Evolutionary conservation across 2,329 filamentous ascomycete genomes (phyloP).

Genomic region (Alternaria ethzedia): DNA sequence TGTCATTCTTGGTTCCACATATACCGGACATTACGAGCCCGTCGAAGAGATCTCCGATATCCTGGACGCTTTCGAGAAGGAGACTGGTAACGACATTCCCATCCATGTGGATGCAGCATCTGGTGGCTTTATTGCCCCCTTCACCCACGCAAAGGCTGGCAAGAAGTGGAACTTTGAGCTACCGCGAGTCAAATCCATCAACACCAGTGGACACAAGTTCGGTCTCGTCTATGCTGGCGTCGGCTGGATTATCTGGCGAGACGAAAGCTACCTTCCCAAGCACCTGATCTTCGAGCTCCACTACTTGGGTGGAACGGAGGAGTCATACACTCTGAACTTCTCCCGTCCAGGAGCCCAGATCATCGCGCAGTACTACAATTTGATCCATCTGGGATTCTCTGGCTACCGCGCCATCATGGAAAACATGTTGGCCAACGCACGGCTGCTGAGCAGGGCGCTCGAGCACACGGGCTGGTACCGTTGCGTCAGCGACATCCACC

Average conservation of each 20-base stretch:
- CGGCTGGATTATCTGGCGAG: conserved; percentile 65
- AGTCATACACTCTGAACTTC: conserved; percentile 75
- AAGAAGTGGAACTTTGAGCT: conserved; percentile 69
- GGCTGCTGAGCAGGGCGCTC: conserved; percentile 67
- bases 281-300: conserved; percentile 74
- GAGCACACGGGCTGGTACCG: conserved; percentile 71
- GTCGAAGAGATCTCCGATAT: conserved; percentile 71
- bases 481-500: conserved; percentile 68
- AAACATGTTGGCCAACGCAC: conserved; percentile 69
- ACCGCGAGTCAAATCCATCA: conserved; percentile 70
- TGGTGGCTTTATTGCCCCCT: conserved; percentile 68
- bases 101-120: conserved; percentile 70
- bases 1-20: conserved; percentile 74
- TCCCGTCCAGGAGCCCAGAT: conserved; percentile 73
- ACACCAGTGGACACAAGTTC: conserved; percentile 68
- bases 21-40: conserved; percentile 76
- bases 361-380: conserved; percentile 75
- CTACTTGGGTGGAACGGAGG: conserved; percentile 74
- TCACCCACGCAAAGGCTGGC: conserved; percentile 63
- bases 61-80: conserved; percentile 66
- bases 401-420: conserved; percentile 70
- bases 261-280: conserved; percentile 68
- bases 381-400: conserved; percentile 71
- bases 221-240: conserved; percentile 71
- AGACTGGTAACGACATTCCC: conserved; percentile 69